Base-by-base conservation (phyloP, 108 stramenopile species). In the Cyclotella sp. region DNA sequence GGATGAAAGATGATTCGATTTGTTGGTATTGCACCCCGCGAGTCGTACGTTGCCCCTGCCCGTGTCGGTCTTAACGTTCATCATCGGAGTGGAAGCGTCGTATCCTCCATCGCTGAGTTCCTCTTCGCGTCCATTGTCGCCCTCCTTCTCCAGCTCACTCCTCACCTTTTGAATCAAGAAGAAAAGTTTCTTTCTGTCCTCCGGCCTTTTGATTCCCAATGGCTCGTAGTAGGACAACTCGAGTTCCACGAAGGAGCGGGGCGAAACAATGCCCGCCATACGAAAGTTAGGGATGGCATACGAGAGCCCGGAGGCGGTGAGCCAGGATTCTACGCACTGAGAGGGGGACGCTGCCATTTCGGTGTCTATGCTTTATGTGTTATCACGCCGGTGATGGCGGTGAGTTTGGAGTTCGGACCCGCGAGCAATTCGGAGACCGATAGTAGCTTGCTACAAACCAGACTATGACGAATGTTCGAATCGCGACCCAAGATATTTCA, bases 151-250 rank as follows among this genome's bases (percentile, higher is more conserved):
- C 39, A 89, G 76, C 22, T 88, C 91, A 83, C 83, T 77, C 73
- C 90, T 92, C 71, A 96, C 90, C 61, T 88, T 89, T 68, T 93
- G 92, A 28, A 93, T 87, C 63, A 96, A 81, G 67, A 91, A 96
- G 75, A 96, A 96, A 26, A 96, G 63, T 51, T 91, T 91, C 55
- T 91, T 87, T 0, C 95, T 86, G 72, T 96, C 91, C 39, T 87
- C 88, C 6, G 90, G 81, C 65, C 83, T 70, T 14, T 83, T 77
- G 18, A 96, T 78, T 0, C 95, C 95, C 75, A 96, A 67, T 3
- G 89, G 87, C 64, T 87, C 90, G 62, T 87, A 96, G 54, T 92
- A 89, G 5, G 68, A 44, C 6, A 93, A 74, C 71, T 91, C 88
- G 44, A 95, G 68, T 46, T 92, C 86, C 12, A 89, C 91, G 55